These are phyloP conservation scores for Trichoderma gamsii DNA, from an alignment of 495 filamentous ascomycete genomes.

Conservation along the genomic window DNA sequence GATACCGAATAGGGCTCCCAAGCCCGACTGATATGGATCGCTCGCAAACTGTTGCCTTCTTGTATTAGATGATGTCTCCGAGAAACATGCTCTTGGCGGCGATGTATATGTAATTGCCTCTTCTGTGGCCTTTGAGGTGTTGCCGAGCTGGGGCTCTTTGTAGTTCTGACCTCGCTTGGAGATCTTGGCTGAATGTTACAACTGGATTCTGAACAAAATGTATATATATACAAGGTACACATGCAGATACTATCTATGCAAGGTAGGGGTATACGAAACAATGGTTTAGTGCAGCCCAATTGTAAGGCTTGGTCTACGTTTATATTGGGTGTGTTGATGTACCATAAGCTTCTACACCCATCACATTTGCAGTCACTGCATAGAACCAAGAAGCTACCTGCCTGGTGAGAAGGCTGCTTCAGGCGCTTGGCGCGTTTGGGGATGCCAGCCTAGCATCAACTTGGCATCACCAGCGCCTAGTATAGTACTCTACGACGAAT, in stretches of 20 bases:
- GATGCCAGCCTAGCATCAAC: neutral
- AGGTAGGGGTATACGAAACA: neutral
- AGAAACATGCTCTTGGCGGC: neutral
- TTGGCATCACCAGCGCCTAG: neutral
- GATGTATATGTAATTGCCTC: neutral
- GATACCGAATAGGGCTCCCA: neutral
- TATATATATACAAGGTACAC: neutral
- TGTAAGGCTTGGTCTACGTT: neutral
- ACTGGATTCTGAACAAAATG: neutral
- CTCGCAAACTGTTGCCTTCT: conserved; percentile 10
- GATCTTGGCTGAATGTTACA: neutral
- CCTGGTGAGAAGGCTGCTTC: neutral
- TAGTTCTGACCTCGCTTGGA: neutral
- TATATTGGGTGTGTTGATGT: neutral
- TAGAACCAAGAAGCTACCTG: neutral
- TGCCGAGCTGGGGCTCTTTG: too few relatives aligned
- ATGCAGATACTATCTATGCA: too few relatives aligned
- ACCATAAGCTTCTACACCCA: neutral
- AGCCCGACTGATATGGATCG: neutral
- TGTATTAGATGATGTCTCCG: neutral
- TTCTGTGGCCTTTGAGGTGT: neutral
- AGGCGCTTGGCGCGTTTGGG: conserved; percentile 11
- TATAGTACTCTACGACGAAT: neutral
- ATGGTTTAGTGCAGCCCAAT: neutral
- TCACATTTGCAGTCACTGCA: neutral